Evolutionary conservation across 805 yeast species (phyloP).

Genomic region (Wickerhamiella australiensis): DNA sequence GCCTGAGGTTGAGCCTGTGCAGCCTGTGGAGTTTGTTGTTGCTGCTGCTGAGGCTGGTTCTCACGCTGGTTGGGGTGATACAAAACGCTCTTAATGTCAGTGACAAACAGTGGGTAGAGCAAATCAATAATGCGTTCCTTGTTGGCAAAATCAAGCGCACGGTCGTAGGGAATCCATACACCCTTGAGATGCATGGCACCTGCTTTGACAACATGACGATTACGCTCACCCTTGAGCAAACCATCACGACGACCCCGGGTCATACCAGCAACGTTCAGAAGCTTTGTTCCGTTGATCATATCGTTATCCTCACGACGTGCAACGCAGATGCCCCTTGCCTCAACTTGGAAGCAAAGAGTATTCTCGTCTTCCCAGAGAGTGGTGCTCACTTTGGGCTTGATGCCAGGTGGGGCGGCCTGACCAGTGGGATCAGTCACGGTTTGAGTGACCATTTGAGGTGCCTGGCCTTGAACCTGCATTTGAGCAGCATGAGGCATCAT

Average conservation of each 20-base stretch:
- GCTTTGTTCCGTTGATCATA: constrained; percentile 76
- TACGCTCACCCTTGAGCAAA: constrained; percentile 61
- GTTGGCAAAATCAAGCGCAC: constrained; percentile 73
- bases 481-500: constrained; percentile 13
- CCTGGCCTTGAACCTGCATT: constrained; percentile 11
- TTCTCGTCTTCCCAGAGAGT: constrained; percentile 89
- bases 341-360: constrained; percentile 75
- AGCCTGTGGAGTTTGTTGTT: constrained; percentile 5
- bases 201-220: constrained; percentile 68
- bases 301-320: constrained; percentile 76
- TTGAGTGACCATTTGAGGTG: constrained; percentile 8
- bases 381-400: constrained; percentile 54
- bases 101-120: constrained; percentile 56
- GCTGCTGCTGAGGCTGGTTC: constrained; percentile 13
- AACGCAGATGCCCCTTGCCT: constrained; percentile 67
- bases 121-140: constrained; percentile 60
- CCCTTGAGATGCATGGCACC: constrained; percentile 85
- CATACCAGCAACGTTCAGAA: constrained; percentile 74
- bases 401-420: constrained; percentile 31
- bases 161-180: constrained; percentile 79
- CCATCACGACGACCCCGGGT: constrained; percentile 83
- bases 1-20: constrained; percentile 1
- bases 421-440: constrained; percentile 31
- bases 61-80: constrained; percentile 25
- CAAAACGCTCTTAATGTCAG: constrained; percentile 46